These are phyloP conservation scores for Oryza officinalis DNA, from an alignment of 176 grass and related monocot species.

Conservation along the genomic window DNA sequence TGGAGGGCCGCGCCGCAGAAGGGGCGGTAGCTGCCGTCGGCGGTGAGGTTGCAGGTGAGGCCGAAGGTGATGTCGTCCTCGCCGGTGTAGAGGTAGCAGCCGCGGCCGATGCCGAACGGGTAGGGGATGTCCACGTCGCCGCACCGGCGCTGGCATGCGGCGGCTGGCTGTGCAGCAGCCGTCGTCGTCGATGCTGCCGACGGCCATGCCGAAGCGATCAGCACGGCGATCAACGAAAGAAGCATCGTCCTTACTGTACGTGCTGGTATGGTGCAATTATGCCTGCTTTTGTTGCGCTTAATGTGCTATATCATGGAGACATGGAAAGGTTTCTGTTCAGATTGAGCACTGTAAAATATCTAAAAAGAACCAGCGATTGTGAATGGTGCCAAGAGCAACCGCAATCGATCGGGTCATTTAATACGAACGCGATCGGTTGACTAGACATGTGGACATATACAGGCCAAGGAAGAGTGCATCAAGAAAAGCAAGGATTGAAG, in stretches of 20 bases:
- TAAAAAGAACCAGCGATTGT: neutral
- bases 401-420: neutral
- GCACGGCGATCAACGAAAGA: neutral
- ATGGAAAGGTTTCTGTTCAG: neutral
- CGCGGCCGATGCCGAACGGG: constrained; percentile 57
- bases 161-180: neutral
- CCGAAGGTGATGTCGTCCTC: constrained; percentile 34
- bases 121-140: constrained; percentile 47
- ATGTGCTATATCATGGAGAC: neutral
- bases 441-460: neutral
- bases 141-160: constrained; percentile 35
- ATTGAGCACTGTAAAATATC: neutral
- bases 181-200: neutral
- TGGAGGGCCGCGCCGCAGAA: neutral
- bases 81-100: constrained; percentile 39
- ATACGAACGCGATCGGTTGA: neutral
- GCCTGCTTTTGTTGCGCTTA: neutral
- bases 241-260: neutral
- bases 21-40: neutral
- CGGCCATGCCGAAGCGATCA: neutral
- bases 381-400: neutral
- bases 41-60: constrained; percentile 19
- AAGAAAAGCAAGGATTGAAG: neutral
- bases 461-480: neutral
- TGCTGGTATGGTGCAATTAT: neutral